Conservation (phyloP, 192 early-diverging fungal species). For the Umbelopsis ramanniana region DNA sequence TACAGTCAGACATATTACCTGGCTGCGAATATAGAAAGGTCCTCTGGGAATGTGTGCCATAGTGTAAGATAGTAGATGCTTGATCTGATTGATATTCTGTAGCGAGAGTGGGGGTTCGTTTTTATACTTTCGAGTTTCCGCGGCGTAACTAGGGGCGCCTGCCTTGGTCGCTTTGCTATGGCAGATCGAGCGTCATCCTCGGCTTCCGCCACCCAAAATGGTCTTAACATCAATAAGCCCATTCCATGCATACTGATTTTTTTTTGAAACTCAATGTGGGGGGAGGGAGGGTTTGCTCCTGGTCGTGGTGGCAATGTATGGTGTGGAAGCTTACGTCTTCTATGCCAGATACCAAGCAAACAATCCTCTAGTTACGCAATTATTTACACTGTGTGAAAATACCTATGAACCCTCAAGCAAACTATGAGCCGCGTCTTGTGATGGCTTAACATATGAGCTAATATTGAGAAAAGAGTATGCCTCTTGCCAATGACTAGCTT, state of each 20-base stretch:
- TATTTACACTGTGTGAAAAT: background rate
- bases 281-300: background rate
- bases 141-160: background rate
- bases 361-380: background rate
- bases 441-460: background rate
- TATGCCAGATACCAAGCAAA: background rate
- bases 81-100: background rate
- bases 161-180: background rate
- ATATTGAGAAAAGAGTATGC: background rate
- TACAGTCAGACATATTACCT: background rate
- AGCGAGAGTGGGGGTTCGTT: background rate
- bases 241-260: background rate
- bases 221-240: background rate
- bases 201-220: background rate
- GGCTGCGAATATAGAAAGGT: constrained; percentile 7
- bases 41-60: background rate
- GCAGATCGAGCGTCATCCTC: background rate
- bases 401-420: background rate
- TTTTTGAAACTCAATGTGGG: no score
- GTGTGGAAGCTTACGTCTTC: no score
- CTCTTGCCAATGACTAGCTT: background rate
- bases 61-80: background rate
- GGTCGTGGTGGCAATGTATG: background rate
- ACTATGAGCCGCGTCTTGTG: background rate
- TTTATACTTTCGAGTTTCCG: background rate